phyloP scores from a whole-genome alignment of 2,329 filamentous ascomycete genomes.

The Rutstroemia sp. region DNA sequence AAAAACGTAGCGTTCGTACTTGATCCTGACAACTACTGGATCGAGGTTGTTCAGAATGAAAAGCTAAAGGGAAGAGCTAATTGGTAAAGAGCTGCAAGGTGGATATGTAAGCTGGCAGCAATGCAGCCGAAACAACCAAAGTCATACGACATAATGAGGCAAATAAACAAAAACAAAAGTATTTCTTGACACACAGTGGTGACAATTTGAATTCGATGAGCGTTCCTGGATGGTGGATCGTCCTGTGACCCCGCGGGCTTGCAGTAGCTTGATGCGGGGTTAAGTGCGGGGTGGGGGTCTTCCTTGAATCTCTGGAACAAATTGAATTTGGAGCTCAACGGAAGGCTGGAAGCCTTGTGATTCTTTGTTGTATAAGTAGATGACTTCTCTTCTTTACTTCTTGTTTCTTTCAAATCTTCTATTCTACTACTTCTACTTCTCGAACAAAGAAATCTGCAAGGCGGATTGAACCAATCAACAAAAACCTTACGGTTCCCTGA shows the following conservation, averaged over 20 bases:
- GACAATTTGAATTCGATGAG: neutral
- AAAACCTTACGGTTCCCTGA: neutral
- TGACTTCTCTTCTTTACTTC: neutral
- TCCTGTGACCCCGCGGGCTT: neutral
- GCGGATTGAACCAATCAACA: neutral
- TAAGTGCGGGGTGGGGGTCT: neutral
- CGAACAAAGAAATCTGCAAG: neutral
- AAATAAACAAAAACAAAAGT: neutral
- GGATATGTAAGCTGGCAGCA: neutral
- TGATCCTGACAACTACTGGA: constrained; percentile 80
- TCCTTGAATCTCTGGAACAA: neutral
- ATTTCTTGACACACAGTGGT: neutral
- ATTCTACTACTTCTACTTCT: neutral
- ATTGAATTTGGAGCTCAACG: neutral
- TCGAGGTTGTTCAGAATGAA: constrained; percentile 75
- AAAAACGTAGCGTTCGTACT: constrained; percentile 89
- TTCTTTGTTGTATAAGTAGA: neutral
- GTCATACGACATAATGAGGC: neutral
- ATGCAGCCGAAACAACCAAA: neutral
- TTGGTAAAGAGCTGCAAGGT: constrained; percentile 15
- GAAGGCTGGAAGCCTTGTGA: neutral
- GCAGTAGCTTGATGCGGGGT: constrained; percentile 5
- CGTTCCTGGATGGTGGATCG: neutral
- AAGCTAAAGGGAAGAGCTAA: constrained; percentile 39
- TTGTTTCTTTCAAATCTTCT: neutral